These are phyloP conservation scores for Tolypocladium nubicola DNA, from an alignment of 2,329 filamentous ascomycete species.

Conservation along the genomic window DNA sequence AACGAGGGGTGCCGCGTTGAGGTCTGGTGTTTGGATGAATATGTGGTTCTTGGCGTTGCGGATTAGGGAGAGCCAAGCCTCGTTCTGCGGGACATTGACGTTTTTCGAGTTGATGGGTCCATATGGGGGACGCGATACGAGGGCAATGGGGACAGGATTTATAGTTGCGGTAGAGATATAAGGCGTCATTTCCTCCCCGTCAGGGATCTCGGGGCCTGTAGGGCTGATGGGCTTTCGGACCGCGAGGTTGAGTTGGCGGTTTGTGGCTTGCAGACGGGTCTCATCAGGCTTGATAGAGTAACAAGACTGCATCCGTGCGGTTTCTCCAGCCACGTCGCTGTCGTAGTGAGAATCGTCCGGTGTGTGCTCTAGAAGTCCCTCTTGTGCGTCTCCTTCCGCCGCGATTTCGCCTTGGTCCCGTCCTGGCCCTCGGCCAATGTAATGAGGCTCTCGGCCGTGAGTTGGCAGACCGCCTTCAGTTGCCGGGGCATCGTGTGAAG, in stretches of 20 bases:
- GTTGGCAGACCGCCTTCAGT: background rate
- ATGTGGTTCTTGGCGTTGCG: constrained; percentile 51
- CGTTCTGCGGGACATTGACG: constrained; percentile 61
- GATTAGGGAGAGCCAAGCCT: constrained; percentile 60
- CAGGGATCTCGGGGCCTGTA: constrained; percentile 41
- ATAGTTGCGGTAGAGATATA: constrained; percentile 38
- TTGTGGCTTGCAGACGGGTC: constrained; percentile 45
- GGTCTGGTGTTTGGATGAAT: constrained; percentile 71
- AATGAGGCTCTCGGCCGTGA: background rate
- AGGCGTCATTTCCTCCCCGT: constrained; percentile 51
- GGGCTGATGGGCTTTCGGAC: constrained; percentile 37
- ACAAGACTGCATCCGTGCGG: constrained; percentile 47
- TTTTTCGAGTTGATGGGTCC: constrained; percentile 51
- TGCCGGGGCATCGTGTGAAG: background rate
- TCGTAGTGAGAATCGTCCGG: constrained; percentile 55
- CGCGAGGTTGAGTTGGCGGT: constrained; percentile 55
- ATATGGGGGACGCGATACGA: constrained; percentile 60
- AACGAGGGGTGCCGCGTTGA: constrained; percentile 61
- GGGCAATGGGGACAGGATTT: constrained; percentile 56
- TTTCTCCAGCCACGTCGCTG: constrained; percentile 45
- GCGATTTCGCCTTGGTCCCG: background rate
- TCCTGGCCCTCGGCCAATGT: background rate
- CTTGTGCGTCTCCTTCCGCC: background rate
- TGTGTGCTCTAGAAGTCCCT: constrained; percentile 41
- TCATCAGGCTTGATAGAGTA: constrained; percentile 41